Base-by-base conservation (phyloP, 805 yeast genomes). In the Candida broadrunensis region DNA sequence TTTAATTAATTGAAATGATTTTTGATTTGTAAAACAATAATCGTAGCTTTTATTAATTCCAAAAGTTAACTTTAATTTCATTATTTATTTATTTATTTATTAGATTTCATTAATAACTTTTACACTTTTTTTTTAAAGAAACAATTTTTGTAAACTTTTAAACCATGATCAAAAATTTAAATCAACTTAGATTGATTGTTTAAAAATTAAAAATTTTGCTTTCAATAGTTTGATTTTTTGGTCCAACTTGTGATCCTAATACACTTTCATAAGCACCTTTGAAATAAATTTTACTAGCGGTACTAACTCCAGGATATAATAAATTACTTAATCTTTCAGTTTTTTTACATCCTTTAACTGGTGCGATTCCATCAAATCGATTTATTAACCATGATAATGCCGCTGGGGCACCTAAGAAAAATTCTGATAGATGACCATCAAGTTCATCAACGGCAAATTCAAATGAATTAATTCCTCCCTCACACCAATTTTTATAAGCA, bases 261-360 rank as follows among this genome's bases (percentile, higher is more conserved):
- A 29, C 7, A 29, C 32, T 29, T 29, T n/a, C 9, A 14, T 14
- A 15, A 15, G 32, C 32, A 14, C 12, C 6, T 29, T 29, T 18
- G 12, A 5, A 29, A 7, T 14, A 29, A 5, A 14, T 13, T 5
- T 11, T n/a, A n/a, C 3, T 14, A 13, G 32, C 32, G 4, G n/a
- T 18, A 5, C 7, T n/a, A 29, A 18, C 39, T 69, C 64, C 41
- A 67, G 59, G 49, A 65, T 55, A 53, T 64, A 79, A 42, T 71
- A 85, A 33, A 65, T 63, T 56, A 52, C 65, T 11, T 59, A 59
- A 45, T 70, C 82, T 45, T 65, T 62, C 83, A 76, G 80, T 51
- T 66, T 64, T 73, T 73, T 69, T 47, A 65, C 78, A 34, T 68
- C 78, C 55, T 65, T 71, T 19, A 65, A 63, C 46, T 67, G 75